A percentile compares a stretch with the other conserved stretches of the same genome.
Evolutionary conservation across 2,329 filamentous ascomycete species (phyloP).

Genomic region (Cladobotryum mycophilum): DNA sequence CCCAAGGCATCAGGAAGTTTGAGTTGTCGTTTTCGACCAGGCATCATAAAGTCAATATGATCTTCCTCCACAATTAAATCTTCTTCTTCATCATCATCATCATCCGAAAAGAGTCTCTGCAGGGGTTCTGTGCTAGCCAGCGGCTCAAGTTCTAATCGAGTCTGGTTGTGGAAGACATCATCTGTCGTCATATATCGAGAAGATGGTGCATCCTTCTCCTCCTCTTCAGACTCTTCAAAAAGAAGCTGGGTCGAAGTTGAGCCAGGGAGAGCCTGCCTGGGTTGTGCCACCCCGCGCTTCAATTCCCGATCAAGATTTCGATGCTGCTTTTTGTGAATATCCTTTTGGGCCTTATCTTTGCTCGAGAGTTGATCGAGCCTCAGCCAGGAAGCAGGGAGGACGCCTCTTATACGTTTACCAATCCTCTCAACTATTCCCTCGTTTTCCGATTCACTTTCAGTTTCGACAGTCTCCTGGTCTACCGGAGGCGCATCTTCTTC

Average conservation of each 20-base stretch:
- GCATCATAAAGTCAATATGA: conserved; percentile 44
- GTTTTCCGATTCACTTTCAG: conserved; percentile 29
- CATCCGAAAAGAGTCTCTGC: conserved; percentile 18
- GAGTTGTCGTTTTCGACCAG: conserved; percentile 35
- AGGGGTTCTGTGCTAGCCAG: neutral
- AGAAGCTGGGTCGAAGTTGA: conserved; percentile 29
- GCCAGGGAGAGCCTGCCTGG: conserved; percentile 27
- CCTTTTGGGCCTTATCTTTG: conserved; percentile 25
- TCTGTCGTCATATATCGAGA: conserved; percentile 17
- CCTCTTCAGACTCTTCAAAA: conserved; percentile 43
- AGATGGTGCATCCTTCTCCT: conserved; percentile 11
- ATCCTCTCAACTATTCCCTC: conserved; percentile 36
- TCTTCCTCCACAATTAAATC: conserved; percentile 45
- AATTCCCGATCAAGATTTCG: conserved; percentile 33
- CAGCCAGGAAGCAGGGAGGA: conserved; percentile 62
- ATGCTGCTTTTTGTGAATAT: conserved; percentile 22
- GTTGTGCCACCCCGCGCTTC: conserved; percentile 46
- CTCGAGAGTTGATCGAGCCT: conserved; percentile 47
- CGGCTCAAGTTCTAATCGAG: conserved; percentile 18
- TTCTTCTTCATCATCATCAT: too few species aligned
- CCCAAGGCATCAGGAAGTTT: conserved; percentile 21
- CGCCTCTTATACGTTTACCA: conserved; percentile 48
- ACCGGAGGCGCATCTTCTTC: conserved; percentile 1
- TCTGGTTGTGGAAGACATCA: conserved; percentile 22
- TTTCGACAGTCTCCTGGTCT: conserved; percentile 12